Evolutionary conservation across 441 rosid species (phyloP), one percentile per base, ranked within the genome.

Genomic region (Manihot esculenta): DNA sequence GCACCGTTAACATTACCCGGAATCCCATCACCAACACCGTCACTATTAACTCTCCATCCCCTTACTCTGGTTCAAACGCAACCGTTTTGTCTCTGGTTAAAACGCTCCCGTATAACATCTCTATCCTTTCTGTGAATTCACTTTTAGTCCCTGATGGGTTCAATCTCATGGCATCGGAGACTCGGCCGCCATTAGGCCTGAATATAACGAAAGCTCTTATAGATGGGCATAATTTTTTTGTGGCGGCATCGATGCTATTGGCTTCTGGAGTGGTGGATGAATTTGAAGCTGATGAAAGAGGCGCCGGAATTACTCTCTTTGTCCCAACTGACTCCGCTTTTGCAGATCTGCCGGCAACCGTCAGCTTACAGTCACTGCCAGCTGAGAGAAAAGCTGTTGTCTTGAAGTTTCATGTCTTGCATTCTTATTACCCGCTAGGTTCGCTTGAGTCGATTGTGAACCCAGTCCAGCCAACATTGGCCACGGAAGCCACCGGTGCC

Each of bases 391-490:
- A 94, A 72, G 87, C 91, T 0, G 84, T 87, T 12, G 88, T 92
- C 1, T 66, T 92, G 30, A 87, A 81, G 72, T 94, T 88, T 73
- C 97, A 94, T 53, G 99, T 92, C 8, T 72, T 94, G 51, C 97
- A 88, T 79, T 90, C 97, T 0, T 94, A 94, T 64, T 94, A 94
- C 77, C 95, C 99, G 0, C 81, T 94, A 4, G 99, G 99, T 24
- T 89, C 94, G 0, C 83, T 94, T 3, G 95, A 94, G 73, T 90
- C 91, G 47, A 89, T 94, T 69, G 93, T 89, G 64, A 92, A 92
- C 59, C 99, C 97, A 47, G 86, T 90, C 49, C 87, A 92, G 64
- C 99, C 99, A 9, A 94, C 99, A 35, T 77, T 94, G 69, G 97
- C 97, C 0, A 94, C 97, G 24, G 97, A 94, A 56, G 79, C 71